Base-by-base conservation (phyloP, 805 yeast genomes). In the Maudiozyma turicensis region DNA sequence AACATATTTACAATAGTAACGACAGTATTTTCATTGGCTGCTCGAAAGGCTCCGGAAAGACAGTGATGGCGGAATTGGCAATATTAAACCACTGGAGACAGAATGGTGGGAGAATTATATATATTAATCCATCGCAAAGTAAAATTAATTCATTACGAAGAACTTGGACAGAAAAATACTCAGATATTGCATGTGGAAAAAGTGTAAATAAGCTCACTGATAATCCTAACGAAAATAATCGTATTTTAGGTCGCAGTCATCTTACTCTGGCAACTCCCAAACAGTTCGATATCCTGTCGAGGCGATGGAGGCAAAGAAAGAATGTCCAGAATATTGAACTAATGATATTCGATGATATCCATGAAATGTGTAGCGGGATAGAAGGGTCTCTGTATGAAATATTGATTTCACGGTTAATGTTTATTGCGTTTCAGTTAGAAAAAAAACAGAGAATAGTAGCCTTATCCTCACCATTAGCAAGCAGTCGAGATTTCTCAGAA, bases 301-400 rank as follows among this genome's bases (percentile, higher is more conserved):
- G 91, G 52, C 73, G 89, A 44, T 90, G 98, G 98, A 82, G 82
- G 55, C 84, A 81, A 54, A 73, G 95, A 49, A 80, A 77, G 54
- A 80, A 80, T 53, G 71, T 91, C 5, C 87, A 83, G 51, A 61
- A 77, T 0, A 77, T 91, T 32, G 88, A 80, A 43, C 62, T 87
- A 33, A 58, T 88, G 2, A 75, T 93, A 46, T 80, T 78, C 38
- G 96, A 87, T 63, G 88, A 87, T 58, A 66, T 78, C 14, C 96
- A 91, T 56, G 58, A 66, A 33, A 63, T 90, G 15, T 87, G 89
- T 1, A 66, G 66, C 54, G 83, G 84, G 0, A 44, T 54, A 5
- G 61, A 59, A 13, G 95, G 95, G 0, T 66, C 79, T 2, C 61
- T 68, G 1, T 89, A 89, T 60, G 99, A 93, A 63, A 71, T 73